Base-by-base conservation (phyloP, 257 asterid genomes). In the Solanum tacnaense region DNA sequence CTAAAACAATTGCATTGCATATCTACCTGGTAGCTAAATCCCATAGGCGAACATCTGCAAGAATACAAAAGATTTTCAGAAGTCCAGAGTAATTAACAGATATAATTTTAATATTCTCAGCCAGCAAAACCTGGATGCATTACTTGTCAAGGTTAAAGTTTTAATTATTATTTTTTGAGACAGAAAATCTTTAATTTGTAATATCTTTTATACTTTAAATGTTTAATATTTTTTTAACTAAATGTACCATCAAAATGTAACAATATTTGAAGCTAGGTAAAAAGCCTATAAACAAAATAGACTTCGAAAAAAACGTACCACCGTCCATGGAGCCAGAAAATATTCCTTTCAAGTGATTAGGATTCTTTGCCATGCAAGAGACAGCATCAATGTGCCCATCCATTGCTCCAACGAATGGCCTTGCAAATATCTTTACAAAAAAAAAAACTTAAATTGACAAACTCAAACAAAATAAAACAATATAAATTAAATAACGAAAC, bases 261-360 rank as follows among this genome's bases (percentile, higher is more conserved):
- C 86, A 82, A 0, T 1, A 49, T 31, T 29, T 82, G 71, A 31
- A 32, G 31, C 12, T 11, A 31, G 6, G 21, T n/a, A 82, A 31
- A 35, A 1, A 39, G 2, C 7, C 0, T 82, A 52, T 82, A 82
- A 82, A 82, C 86, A 82, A 20, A 49, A 82, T 31, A 82, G 46
- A 31, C 11, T 3, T 52, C 6, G 68, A 82, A 32, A 44, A 49
- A 52, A 31, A 1, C 70, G 73, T 91, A 97, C 99, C 99, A 92
- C 99, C 99, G 62, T 97, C 99, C 98, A 92, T 93, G 15, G 99
- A 96, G 39, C 98, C 99, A 2, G 99, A 97, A 89, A 96, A 96
- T n/a, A 97, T 79, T 84, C 99, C 95, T 91, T 94, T 96, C 73
- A 97, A 87, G 86, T 94, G 93, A 89, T 92, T 92, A 4, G 98